Evolutionary conservation across 2,329 filamentous ascomycete genomes (phyloP), one percentile per base, ranked within the genome.

Genomic region (Fusarium musae): DNA sequence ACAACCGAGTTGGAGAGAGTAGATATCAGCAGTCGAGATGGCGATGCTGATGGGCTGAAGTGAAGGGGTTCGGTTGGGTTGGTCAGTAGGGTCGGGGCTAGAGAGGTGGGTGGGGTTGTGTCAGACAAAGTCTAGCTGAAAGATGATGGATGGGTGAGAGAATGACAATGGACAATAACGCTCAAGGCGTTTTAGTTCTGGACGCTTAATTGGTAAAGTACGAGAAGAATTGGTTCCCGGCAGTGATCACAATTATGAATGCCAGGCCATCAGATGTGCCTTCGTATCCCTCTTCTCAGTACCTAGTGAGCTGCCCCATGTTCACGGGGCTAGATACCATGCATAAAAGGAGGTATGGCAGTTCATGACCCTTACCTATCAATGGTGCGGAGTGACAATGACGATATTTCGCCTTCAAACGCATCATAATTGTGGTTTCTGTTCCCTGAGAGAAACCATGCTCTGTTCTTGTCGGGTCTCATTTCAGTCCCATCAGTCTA

Each of bases 41-140:
- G 49, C 46, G 58, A 65, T 69, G 46, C 49, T 56, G 60, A 66
- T 70, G 66, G 46, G 59, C 63, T 63, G 50, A 59, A 64, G 58
- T 59, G 54, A 61, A 68, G 70, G 34, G 70, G 66, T 57, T 37
- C 26, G 43, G 19, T 63, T 65, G 72, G 64, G 59, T 42, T 52
- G 53, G 70, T 40, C 44, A 66, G 65, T 65, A 49, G 63, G 63
- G 44, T 40, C 64, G 30, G 56, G 64, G 37, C 59, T 58, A 60
- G 59, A 62, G 30, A 50, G 30, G 30, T 23, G 73, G 71, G 71
- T 74, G 71, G 71, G 71, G 71, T 74, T 17, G 36, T 59, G 70
- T 46, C 62, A 68, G 58, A 60, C 59, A 42, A 59, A 54, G 66
- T 47, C 58, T 36, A 74, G 69, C 70, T 73, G 70, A 72, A 65